A percentile compares a stretch with the other conserved stretches of the same genome.
These are phyloP conservation scores for Exidia glandulosa DNA, from an alignment of 768 basidiomycete species.

Conservation along the genomic window DNA sequence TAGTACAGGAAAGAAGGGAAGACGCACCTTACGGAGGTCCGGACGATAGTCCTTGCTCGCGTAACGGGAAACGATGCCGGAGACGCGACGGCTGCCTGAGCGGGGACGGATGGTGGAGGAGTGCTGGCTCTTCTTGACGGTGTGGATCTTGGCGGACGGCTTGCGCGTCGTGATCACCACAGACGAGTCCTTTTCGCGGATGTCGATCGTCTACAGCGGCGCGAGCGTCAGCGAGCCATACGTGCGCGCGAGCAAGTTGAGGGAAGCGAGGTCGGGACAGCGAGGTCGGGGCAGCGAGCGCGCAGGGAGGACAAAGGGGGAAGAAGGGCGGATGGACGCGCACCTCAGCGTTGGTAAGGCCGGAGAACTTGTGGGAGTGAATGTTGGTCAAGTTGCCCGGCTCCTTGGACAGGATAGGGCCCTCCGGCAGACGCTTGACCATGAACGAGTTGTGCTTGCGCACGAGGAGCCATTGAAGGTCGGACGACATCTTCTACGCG, in stretches of 20 bases:
- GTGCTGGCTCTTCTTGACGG: conserved; percentile 38
- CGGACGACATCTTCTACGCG: conserved; percentile 58
- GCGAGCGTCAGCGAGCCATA: background rate
- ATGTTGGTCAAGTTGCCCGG: conserved; percentile 77
- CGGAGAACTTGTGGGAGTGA: conserved; percentile 90
- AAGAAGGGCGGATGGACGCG: conserved; percentile 5
- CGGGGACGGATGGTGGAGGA: conserved; percentile 52
- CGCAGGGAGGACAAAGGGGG: background rate
- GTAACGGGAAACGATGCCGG: conserved; percentile 48
- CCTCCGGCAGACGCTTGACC: conserved; percentile 64
- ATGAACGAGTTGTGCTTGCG: conserved; percentile 79
- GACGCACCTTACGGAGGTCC: conserved; percentile 66
- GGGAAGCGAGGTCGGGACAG: too few species aligned
- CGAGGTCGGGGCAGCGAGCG: too few species aligned
- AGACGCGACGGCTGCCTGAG: conserved; percentile 54
- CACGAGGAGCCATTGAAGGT: conserved; percentile 90
- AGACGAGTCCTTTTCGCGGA: conserved; percentile 42
- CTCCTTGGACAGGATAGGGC: conserved; percentile 77
- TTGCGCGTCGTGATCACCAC: conserved; percentile 52
- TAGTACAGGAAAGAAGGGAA: too few species aligned
- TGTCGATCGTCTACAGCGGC: conserved; percentile 61
- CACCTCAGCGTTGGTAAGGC: conserved; percentile 76
- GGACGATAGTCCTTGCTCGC: conserved; percentile 65
- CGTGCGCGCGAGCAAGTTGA: too few species aligned
- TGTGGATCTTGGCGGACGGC: conserved; percentile 40